Base-by-base conservation (phyloP, 2,329 filamentous ascomycete species). In the Alternaria infectoria region DNA sequence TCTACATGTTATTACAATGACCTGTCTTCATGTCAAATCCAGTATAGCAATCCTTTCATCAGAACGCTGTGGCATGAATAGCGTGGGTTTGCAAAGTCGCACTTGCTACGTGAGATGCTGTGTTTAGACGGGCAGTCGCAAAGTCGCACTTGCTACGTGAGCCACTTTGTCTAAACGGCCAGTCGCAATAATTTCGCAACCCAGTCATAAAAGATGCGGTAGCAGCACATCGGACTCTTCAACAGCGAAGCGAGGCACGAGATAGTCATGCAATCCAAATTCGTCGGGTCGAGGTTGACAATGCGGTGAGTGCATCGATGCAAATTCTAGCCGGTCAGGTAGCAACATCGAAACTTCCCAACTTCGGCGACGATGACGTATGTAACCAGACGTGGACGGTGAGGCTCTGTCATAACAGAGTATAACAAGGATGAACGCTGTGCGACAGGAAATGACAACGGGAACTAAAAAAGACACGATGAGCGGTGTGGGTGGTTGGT, bases 401-500 rank as follows among this genome's bases (percentile, higher is more conserved):
- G 28, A 51, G 49, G 28, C 28, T 52, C 30, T 52, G 49, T 25
- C 4, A 1, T 40, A 8, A 40, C 36, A 40, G 11, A 5, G 8
- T 2, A 5, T 3, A 40, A 52, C 49, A 52, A 40, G 19, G 49
- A 52, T 52, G 5, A 40, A 40, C 49, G 19, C 49, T 52, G 49
- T 8, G 9, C 8, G 30, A 52, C 19, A 11, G 5, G 28, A 17
- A 6, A 40, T 17, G 36, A 40, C 15, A 40, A 40, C 23, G 5
- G 19, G 21, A n/a, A 52, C 28, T 40, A 36, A 44, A 54, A 56
- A 62, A 21, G 17, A 61, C 59, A 43, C 47, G 59, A 58, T 57
- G 30, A 52, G 40, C 51, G 43, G 49, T 52, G 49, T 40, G 36
- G 36, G 15, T 40, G n/a, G 36, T 17, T 40, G 36, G 36, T 17